Conservation (phyloP, 2,329 filamentous ascomycete species). For the Colletotrichum eremochloae region DNA sequence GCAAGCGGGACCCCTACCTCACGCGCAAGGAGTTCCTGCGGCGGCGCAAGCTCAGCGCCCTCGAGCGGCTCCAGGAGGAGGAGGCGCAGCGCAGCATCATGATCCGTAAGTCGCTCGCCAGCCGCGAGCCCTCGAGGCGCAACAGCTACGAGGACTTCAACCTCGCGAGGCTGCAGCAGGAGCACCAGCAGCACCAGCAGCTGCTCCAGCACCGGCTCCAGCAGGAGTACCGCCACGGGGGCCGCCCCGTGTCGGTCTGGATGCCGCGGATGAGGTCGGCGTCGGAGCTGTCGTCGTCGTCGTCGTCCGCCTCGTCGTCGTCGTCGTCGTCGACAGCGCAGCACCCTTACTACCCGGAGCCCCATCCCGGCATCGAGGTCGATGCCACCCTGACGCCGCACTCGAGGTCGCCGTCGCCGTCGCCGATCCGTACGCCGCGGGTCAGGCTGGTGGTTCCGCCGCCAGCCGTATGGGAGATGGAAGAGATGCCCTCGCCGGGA, state of each 20-base stretch:
- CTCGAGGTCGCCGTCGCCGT: slow-evolving; percentile 30
- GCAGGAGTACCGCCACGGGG: not conserved
- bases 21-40: slow-evolving; percentile 44
- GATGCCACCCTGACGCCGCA: slow-evolving; percentile 24
- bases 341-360: slow-evolving; percentile 6
- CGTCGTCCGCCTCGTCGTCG: not conserved
- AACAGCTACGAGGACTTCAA: slow-evolving; percentile 19
- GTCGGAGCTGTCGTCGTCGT: slow-evolving; percentile 16
- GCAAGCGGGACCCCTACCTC: slow-evolving; percentile 46
- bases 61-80: slow-evolving; percentile 48
- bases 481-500: not conserved
- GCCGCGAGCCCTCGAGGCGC: slow-evolving; percentile 26
- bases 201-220: not conserved
- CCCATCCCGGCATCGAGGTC: slow-evolving; percentile 33
- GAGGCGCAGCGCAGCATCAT: slow-evolving; percentile 56
- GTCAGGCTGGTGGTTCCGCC: slow-evolving; percentile 19
- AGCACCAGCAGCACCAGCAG: not conserved
- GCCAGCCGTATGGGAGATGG: not conserved
- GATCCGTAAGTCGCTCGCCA: slow-evolving; percentile 59
- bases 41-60: slow-evolving; percentile 47
- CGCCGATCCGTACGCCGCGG: slow-evolving; percentile 17
- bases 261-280: slow-evolving; percentile 18
- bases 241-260: not conserved
- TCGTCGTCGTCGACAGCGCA: not conserved
- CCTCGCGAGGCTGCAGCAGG: slow-evolving; percentile 2